These are phyloP conservation scores for Botrytis tulipae DNA, from an alignment of 2,329 filamentous ascomycete species.

Conservation along the genomic window DNA sequence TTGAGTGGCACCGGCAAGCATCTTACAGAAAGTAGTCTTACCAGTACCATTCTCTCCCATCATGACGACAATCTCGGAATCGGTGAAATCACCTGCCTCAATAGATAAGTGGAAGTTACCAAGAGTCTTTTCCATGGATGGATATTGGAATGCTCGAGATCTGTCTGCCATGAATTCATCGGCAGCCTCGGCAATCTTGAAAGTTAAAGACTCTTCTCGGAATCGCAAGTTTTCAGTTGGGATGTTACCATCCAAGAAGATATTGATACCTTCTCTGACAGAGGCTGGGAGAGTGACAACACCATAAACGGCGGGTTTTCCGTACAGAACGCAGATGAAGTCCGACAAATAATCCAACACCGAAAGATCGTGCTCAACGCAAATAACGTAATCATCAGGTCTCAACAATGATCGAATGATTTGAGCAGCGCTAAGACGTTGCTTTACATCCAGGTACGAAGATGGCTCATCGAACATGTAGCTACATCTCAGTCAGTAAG, in stretches of 20 bases:
- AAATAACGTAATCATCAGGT: constrained; percentile 92
- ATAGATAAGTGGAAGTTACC: constrained; percentile 83
- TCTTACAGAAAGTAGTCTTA: constrained; percentile 97
- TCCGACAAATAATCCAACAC: constrained; percentile 98
- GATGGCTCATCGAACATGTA: constrained; percentile 99
- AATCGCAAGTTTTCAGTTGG: constrained; percentile 98
- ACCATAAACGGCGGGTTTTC: constrained; percentile 92
- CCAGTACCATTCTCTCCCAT: constrained; percentile 99
- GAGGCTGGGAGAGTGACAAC: constrained; percentile 95
- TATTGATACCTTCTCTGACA: constrained; percentile 98
- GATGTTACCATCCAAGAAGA: constrained; percentile 97
- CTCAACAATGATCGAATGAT: constrained; percentile 89
- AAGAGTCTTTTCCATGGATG: constrained; percentile 87
- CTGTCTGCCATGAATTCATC: constrained; percentile 88
- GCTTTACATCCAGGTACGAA: constrained; percentile 98
- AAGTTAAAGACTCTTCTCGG: constrained; percentile 93
- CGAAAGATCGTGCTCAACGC: constrained; percentile 98
- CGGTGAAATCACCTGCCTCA: constrained; percentile 83
- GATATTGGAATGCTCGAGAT: constrained; percentile 81
- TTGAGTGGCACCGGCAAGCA: constrained; percentile 90
- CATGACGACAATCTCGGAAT: constrained; percentile 99
- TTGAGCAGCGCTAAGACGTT: constrained; percentile 87
- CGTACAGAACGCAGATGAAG: constrained; percentile 97
- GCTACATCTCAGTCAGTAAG: constrained; percentile 37
- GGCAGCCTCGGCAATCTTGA: constrained; percentile 85